Percentiles rank a stretch among this genome's conserved stretches.
phyloP scores from a whole-genome alignment of 495 filamentous ascomycete genomes.

The Penicilliopsis zonata region DNA sequence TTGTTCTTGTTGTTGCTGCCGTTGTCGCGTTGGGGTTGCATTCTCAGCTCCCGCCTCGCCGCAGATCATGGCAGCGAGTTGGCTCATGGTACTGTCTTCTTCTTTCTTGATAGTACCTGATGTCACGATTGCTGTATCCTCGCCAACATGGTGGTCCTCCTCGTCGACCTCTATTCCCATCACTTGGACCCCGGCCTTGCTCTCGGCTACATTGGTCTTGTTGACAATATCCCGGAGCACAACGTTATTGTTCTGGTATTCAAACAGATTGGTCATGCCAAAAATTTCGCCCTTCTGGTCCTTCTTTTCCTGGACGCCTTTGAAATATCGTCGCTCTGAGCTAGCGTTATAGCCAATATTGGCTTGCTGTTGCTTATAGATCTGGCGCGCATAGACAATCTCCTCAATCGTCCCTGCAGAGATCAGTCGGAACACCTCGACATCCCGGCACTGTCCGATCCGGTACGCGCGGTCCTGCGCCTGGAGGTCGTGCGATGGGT shows the following conservation, averaged over 20 bases:
- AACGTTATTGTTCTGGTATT: constrained; percentile 65
- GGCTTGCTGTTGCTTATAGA: constrained; percentile 98
- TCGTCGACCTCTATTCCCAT: constrained; percentile 59
- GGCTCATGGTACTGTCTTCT: constrained; percentile 54
- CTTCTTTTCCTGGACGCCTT: constrained; percentile 76
- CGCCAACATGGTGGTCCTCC: constrained; percentile 41
- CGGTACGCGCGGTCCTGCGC: constrained; percentile 95
- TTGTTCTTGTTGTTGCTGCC: too few species aligned
- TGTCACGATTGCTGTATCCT: constrained; percentile 1
- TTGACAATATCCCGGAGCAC: constrained; percentile 89
- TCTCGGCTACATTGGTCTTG: constrained; percentile 94
- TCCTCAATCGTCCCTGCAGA: constrained; percentile 92
- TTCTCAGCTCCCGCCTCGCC: constrained; percentile 33
- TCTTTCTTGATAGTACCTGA: constrained; percentile 8
- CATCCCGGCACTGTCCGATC: constrained; percentile 85
- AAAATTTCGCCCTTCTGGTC: constrained; percentile 88
- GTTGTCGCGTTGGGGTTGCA: constrained; percentile 13
- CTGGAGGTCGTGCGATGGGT: constrained; percentile 85
- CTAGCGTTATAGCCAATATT: constrained; percentile 95
- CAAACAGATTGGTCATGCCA: constrained; percentile 77
- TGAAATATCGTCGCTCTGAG: constrained; percentile 88
- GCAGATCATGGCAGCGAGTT: constrained; percentile 61
- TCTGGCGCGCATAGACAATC: constrained; percentile 92
- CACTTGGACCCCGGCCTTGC: constrained; percentile 71
- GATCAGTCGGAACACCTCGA: constrained; percentile 93